These are phyloP conservation scores for Mycothermus thermophilus DNA, from an alignment of 495 filamentous ascomycete genomes.

Conservation along the genomic window DNA sequence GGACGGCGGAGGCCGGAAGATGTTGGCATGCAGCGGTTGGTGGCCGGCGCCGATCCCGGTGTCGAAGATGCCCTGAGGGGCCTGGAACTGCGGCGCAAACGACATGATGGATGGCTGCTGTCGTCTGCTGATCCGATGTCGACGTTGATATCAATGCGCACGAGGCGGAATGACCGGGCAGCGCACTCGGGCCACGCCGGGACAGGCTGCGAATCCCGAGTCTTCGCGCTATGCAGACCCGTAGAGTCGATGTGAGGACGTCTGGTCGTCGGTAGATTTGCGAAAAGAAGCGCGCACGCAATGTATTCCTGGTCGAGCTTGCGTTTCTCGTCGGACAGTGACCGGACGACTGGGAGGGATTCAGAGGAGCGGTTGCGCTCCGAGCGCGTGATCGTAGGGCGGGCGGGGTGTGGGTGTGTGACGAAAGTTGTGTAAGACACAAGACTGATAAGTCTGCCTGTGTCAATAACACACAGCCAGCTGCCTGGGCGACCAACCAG, in stretches of 20 bases:
- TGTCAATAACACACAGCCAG: too few relatives aligned
- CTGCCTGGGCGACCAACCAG: constrained; percentile 7
- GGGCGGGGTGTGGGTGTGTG: constrained; percentile 3
- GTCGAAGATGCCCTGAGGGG: too few relatives aligned
- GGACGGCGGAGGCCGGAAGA: constrained; percentile 58
- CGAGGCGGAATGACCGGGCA: too few relatives aligned
- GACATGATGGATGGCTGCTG: constrained; percentile 21
- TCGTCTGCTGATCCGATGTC: not conserved
- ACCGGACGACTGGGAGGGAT: not conserved
- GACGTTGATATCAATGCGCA: not conserved
- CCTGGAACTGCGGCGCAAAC: constrained; percentile 28
- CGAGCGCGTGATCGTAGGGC: constrained; percentile 4
- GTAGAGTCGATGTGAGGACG: too few relatives aligned
- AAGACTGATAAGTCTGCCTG: too few relatives aligned
- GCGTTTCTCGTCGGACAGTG: not conserved
- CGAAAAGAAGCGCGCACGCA: too few relatives aligned
- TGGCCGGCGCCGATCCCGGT: too few relatives aligned
- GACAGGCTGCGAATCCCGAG: too few relatives aligned
- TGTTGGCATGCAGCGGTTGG: constrained; percentile 34
- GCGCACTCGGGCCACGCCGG: too few relatives aligned
- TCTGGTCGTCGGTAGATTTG: too few relatives aligned
- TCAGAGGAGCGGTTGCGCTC: not conserved
- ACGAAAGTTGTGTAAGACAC: too few relatives aligned
- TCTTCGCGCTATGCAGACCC: not conserved
- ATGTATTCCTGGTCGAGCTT: not conserved